Evolutionary conservation across 495 filamentous ascomycete genomes (phyloP).

Genomic region (Penicillium bovifimosum): DNA sequence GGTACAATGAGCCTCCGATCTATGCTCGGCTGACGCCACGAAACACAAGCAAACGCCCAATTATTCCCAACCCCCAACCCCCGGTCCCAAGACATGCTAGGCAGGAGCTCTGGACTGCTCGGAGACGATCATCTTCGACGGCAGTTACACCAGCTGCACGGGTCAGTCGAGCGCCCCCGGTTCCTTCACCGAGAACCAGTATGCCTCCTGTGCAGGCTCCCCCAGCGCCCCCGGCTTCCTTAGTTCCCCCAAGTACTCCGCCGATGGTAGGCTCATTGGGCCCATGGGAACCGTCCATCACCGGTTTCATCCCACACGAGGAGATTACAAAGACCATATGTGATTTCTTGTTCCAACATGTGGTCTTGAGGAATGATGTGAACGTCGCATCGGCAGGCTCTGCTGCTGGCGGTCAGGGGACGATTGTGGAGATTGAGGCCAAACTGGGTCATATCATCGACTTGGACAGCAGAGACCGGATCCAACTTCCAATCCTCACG

Average conservation of each 20-base stretch:
- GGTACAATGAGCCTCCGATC: conserved; percentile 44
- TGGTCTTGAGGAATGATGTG: conserved; percentile 56
- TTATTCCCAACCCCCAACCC: conserved; percentile 34
- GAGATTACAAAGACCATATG: conserved; percentile 61
- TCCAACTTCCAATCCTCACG: conserved; percentile 56
- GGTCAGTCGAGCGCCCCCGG: conserved; percentile 16
- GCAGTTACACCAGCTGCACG: conserved; percentile 17
- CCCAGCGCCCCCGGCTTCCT: conserved; percentile 8
- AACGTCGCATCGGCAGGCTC: conserved; percentile 38
- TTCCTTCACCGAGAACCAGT: conserved; percentile 9
- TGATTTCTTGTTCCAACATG: conserved; percentile 68
- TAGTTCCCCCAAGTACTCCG: conserved; percentile 2
- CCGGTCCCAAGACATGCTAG: conserved; percentile 33
- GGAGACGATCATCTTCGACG: conserved; percentile 23
- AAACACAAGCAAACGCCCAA: conserved; percentile 31
- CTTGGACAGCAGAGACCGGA: conserved; percentile 58
- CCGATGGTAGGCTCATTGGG: conserved; percentile 40
- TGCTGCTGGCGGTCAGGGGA: conserved; percentile 50
- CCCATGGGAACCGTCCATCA: conserved; percentile 71
- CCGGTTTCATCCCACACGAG: conserved; percentile 57
- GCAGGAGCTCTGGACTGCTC: conserved; percentile 19
- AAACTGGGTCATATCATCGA: conserved; percentile 80
- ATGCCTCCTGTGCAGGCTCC: conserved; percentile 1
- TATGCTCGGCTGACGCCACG: conserved; percentile 40
- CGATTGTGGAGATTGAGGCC: conserved; percentile 86